These are phyloP conservation scores for Fusarium falciforme DNA, from an alignment of 2,329 filamentous ascomycete species.

Conservation along the genomic window DNA sequence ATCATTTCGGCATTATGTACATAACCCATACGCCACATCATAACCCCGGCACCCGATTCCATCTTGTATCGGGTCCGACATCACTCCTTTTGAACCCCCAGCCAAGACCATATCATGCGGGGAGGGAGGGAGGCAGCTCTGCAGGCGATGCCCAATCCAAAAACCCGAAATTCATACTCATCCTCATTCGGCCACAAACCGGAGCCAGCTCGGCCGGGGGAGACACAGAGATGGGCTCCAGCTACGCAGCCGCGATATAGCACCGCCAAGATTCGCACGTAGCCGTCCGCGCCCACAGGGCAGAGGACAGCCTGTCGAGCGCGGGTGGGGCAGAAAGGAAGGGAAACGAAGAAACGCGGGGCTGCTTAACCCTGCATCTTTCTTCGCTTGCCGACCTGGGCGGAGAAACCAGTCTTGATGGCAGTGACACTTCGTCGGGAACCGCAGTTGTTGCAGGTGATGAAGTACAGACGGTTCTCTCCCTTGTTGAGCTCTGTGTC, in stretches of 20 bases:
- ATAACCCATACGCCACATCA: constrained; percentile 43
- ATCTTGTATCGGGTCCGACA: constrained; percentile 24
- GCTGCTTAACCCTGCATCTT: constrained; percentile 83
- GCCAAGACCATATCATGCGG: constrained; percentile 22
- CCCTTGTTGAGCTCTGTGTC: constrained; percentile 98
- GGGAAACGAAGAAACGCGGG: constrained; percentile 11
- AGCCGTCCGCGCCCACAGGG: constrained; percentile 20
- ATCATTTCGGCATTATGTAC: constrained; percentile 47
- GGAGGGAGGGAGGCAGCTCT: constrained; percentile 24
- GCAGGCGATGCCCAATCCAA: constrained; percentile 31
- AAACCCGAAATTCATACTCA: constrained; percentile 32
- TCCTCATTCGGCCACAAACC: constrained; percentile 15
- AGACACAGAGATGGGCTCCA: neutral
- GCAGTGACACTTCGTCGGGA: constrained; percentile 90
- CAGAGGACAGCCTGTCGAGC: constrained; percentile 12
- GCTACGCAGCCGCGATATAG: constrained; percentile 21
- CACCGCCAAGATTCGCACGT: constrained; percentile 9
- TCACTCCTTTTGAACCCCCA: constrained; percentile 36
- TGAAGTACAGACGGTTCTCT: constrained; percentile 98
- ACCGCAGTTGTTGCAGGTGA: constrained; percentile 89
- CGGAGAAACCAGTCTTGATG: constrained; percentile 99
- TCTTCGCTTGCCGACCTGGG: constrained; percentile 98
- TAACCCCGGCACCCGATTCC: constrained; percentile 36
- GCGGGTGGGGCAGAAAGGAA: constrained; percentile 12
- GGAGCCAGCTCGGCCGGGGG: neutral